These are phyloP conservation scores for Primulina eburnea DNA, from an alignment of 257 asterid genomes.

Conservation along the genomic window DNA sequence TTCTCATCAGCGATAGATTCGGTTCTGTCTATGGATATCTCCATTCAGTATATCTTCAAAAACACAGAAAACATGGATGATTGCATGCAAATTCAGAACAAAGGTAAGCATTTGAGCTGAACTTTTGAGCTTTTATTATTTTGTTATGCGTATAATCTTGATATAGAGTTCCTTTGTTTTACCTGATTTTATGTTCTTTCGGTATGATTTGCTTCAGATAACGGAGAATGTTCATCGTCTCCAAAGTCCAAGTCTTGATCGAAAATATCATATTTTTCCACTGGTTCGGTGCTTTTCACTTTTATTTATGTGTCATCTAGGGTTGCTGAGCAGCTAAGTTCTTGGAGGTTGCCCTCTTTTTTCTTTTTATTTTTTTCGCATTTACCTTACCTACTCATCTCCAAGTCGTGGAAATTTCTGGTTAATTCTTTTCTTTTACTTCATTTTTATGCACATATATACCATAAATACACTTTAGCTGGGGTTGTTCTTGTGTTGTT, in stretches of 20 bases:
- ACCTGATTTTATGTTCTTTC: too few species aligned
- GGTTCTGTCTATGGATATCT: too few species aligned
- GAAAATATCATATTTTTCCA: neutral
- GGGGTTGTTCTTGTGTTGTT: slow-evolving; percentile 24
- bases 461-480: neutral
- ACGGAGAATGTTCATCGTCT: neutral
- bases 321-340: neutral
- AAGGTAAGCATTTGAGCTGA: neutral
- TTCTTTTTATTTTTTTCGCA: neutral
- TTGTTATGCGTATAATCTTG: too few species aligned
- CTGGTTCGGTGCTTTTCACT: neutral
- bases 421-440: neutral
- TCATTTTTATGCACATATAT: neutral
- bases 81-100: neutral
- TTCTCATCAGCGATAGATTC: neutral
- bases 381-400: slow-evolving; percentile 9
- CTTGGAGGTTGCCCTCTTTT: neutral
- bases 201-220: neutral
- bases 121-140: neutral
- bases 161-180: too few species aligned
- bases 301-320: neutral
- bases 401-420: neutral
- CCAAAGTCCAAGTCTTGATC: neutral
- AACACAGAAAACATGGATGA: neutral
- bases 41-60: too few species aligned